Percentiles rank a stretch among this genome's conserved stretches.
These are phyloP conservation scores for Teunomyces atbi DNA, from an alignment of 805 yeast species.

Conservation along the genomic window DNA sequence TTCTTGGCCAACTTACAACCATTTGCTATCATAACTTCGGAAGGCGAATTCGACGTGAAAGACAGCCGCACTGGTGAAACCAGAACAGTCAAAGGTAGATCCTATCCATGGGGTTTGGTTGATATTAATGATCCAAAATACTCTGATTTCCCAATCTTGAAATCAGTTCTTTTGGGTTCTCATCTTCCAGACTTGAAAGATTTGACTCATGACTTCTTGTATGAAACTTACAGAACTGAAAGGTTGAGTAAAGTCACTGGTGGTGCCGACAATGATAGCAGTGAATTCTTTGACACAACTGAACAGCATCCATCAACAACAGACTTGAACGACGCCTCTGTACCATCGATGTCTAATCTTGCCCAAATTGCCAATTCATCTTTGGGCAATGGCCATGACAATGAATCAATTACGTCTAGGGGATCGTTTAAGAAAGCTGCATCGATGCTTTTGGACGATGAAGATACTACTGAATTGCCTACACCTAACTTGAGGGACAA, in stretches of 20 bases:
- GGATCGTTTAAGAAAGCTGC: slow-evolving; percentile 23
- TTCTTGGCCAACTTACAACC: slow-evolving; percentile 66
- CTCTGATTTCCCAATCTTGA: slow-evolving; percentile 57
- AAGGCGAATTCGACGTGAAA: slow-evolving; percentile 47
- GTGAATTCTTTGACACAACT: slow-evolving; percentile 21
- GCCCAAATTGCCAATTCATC: slow-evolving; percentile 46
- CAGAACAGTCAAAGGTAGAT: slow-evolving; percentile 52
- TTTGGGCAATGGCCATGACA: slow-evolving; percentile 11
- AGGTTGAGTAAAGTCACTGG: slow-evolving; percentile 62
- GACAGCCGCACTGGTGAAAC: slow-evolving; percentile 44
- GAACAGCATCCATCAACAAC: slow-evolving; percentile 15
- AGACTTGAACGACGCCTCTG: slow-evolving; percentile 8
- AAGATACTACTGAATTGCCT: slow-evolving; percentile 15
- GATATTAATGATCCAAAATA: slow-evolving; percentile 52
- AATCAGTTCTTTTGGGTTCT: slow-evolving; percentile 75
- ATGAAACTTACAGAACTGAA: slow-evolving; percentile 80
- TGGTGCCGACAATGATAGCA: slow-evolving; percentile 20
- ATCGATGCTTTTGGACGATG: slow-evolving; percentile 38
- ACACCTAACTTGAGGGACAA: slow-evolving; percentile 28
- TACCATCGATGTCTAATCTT: slow-evolving; percentile 62
- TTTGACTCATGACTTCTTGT: slow-evolving; percentile 70
- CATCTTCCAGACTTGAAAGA: slow-evolving; percentile 81
- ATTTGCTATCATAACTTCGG: slow-evolving; percentile 69
- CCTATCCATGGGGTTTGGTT: slow-evolving; percentile 75
- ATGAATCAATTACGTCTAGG: slow-evolving; percentile 20